phyloP scores from a whole-genome alignment of 371 early-diverging fungal genomes.

The Apophysomyces sp. region DNA sequence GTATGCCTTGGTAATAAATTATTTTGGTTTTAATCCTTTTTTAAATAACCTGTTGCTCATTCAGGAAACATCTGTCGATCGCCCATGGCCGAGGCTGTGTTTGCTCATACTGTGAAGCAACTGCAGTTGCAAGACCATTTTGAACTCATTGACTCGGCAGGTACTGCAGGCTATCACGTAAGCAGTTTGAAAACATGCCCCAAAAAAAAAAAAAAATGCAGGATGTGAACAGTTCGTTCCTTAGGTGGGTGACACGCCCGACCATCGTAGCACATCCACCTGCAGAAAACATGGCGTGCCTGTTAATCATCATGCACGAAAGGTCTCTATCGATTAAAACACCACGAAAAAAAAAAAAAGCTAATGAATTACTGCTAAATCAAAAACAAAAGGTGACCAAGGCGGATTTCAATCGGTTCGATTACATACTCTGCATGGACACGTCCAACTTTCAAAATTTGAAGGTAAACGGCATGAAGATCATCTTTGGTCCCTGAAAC shows the following conservation, averaged over 20 bases:
- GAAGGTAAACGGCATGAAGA: conserved; percentile 36
- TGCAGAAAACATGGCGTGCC: conserved; percentile 78
- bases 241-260: conserved; percentile 72
- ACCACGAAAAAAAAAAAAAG: neutral
- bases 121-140: conserved; percentile 58
- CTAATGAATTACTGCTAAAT: neutral
- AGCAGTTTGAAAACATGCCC: conserved; percentile 4
- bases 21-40: no score
- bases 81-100: conserved; percentile 93
- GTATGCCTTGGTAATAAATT: conserved; percentile 67
- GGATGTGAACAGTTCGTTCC: neutral
- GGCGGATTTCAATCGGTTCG: conserved; percentile 71
- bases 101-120: conserved; percentile 68
- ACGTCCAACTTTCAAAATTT: conserved; percentile 73
- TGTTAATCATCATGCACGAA: conserved; percentile 80
- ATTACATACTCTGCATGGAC: conserved; percentile 91
- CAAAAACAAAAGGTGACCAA: conserved; percentile 32
- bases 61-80: conserved; percentile 87
- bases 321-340: neutral
- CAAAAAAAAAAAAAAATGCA: neutral
- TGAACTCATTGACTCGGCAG: conserved; percentile 81
- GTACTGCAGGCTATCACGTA: conserved; percentile 85
- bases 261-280: conserved; percentile 67
- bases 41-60: neutral
- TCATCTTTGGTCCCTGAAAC: neutral